A percentile compares a stretch with the other conserved stretches of the same genome.
Conservation (phyloP, 1,139 yeast genomes). For the Diutina rugosa region DNA sequence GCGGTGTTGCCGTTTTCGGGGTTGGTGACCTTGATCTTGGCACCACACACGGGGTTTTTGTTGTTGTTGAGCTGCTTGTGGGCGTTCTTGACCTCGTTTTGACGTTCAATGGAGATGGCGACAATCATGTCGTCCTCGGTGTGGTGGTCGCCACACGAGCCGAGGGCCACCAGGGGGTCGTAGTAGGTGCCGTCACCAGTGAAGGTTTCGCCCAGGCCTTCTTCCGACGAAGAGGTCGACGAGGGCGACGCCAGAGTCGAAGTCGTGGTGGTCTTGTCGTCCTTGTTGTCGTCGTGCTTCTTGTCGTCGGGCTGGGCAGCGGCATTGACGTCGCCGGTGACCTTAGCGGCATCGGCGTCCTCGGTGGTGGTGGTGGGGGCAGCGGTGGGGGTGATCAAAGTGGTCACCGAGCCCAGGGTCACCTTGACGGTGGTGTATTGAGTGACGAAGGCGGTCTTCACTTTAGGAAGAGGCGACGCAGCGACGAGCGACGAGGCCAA, state of each 20-base stretch:
- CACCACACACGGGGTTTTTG: conserved; percentile 36
- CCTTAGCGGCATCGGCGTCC: background rate
- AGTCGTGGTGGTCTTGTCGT: background rate
- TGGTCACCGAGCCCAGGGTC: conserved; percentile 4
- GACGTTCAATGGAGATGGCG: conserved; percentile 12
- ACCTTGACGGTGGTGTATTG: conserved; percentile 9
- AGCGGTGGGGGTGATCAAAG: conserved; percentile 4
- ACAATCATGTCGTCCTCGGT: conserved; percentile 35
- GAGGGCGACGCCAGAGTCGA: conserved; percentile 3
- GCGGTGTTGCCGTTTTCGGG: conserved; percentile 24
- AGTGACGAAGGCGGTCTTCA: conserved; percentile 9
- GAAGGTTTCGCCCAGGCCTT: conserved; percentile 49
- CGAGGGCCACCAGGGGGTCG: conserved; percentile 31
- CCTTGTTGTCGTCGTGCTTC: background rate
- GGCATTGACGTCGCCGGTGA: background rate
- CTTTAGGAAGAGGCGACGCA: conserved; percentile 12
- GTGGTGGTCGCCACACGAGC: conserved; percentile 46
- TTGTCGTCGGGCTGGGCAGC: background rate
- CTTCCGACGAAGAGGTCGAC: conserved; percentile 4
- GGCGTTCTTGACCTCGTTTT: background rate
- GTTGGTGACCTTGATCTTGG: conserved; percentile 21
- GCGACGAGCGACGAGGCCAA: background rate
- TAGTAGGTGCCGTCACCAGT: conserved; percentile 70
- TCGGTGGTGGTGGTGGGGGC: background rate
- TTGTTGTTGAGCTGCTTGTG: conserved; percentile 37